A percentile compares a stretch with the other conserved stretches of the same genome.
Conservation (phyloP, 2,329 filamentous ascomycete species). For the Berkeleyomyces basicola region DNA sequence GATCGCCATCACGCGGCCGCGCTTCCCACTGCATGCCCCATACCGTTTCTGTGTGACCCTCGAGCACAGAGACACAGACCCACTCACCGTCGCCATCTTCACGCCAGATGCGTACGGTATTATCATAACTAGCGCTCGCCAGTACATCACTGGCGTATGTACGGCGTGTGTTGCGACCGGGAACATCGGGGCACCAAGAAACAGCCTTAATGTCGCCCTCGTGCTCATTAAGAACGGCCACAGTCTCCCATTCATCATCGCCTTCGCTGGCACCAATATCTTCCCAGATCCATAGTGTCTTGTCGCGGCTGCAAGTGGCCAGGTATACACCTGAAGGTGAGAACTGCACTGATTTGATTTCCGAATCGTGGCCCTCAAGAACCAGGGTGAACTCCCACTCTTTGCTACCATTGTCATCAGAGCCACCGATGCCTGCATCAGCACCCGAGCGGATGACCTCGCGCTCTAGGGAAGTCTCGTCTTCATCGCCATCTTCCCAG, state of each 20-base stretch:
- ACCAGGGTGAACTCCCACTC: conserved; percentile 90
- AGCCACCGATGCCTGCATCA: conserved; percentile 14
- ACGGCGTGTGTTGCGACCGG: conserved; percentile 28
- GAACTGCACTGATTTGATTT: conserved; percentile 71
- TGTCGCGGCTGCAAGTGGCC: conserved; percentile 82
- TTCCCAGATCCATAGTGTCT: conserved; percentile 97
- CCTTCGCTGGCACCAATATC: conserved; percentile 57
- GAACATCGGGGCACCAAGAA: conserved; percentile 66
- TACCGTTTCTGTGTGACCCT: conserved; percentile 71
- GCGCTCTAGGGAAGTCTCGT: conserved; percentile 13
- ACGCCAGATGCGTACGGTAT: conserved; percentile 74
- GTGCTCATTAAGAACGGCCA: conserved; percentile 88
- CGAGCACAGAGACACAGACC: conserved; percentile 70
- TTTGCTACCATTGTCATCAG: conserved; percentile 28
- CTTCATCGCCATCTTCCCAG: conserved; percentile 27
- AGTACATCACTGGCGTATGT: conserved; percentile 52
- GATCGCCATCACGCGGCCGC: conserved; percentile 22
- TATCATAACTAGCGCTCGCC: conserved; percentile 85
- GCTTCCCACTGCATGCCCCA: conserved; percentile 70
- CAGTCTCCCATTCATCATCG: conserved; percentile 92
- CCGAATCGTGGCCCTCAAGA: conserved; percentile 85
- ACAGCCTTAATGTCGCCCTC: conserved; percentile 91
- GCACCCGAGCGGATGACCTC: conserved; percentile 12
- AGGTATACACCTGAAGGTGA: conserved; percentile 59
- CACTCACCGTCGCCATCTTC: conserved; percentile 83